Evolutionary conservation across 495 filamentous ascomycete species (phyloP), one percentile per base, ranked within the genome.

Genomic region (Daldinia bambusicola): DNA sequence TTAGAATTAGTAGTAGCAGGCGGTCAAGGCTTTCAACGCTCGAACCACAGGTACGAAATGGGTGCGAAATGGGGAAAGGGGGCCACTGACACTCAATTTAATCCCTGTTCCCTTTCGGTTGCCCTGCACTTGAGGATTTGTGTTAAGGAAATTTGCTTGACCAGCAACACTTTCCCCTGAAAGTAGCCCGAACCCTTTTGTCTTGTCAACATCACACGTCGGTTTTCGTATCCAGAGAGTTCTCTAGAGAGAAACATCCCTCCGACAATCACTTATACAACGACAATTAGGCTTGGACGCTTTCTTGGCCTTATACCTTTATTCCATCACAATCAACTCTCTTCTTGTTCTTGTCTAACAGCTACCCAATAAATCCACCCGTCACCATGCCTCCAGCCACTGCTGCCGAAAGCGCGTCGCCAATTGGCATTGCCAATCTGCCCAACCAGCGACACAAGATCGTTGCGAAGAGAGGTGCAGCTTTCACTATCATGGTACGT

Each of bases 371-470:
- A 26, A 26, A 26, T 1, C 26, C 26, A 55, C 58, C 51, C 4
- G n/a, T 66, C 84, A 89, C 79, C 80, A 94, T 94, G 92, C 87
- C 90, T 78, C 86, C 87, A 71, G 82, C 89, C 75, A 89, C 91
- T 78, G 89, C 89, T 72, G 94, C 89, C 72, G 94, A 97, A 82
- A 92, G 91, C 79, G 91, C 92, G 69, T 92, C 92, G 78, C 93
- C 93, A 76, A 98, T 98, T 92, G 95, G 95, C 87, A 98, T 99
- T 91, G 95, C 95, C 88, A 99, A 99, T 86, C 85, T 97, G 78
- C 94, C 95, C 75, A 97, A 97, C 85, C 94, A 98, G 87, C 89
- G 95, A 79, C 95, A 99, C 88, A 99, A 99, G 89, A 99, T 99
- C 79, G 96, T 99, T 76, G 95, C 95, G 64, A 99, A 99, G 88